Evolutionary conservation across 148 eudicot genomes (phyloP), one percentile per base, ranked within the genome.

Genomic region (Fallopia convolvulus): DNA sequence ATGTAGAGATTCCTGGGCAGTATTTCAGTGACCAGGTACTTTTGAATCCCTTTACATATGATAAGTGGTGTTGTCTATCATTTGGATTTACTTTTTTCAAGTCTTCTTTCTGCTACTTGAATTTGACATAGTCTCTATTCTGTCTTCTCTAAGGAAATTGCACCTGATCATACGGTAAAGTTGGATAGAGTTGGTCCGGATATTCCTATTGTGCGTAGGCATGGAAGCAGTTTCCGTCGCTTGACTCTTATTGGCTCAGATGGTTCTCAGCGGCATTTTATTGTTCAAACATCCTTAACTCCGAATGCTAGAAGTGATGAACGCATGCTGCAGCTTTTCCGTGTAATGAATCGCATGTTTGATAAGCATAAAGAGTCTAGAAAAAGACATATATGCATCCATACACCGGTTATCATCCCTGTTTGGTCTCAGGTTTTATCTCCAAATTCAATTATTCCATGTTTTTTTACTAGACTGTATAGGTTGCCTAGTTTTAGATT

Each of bases 291-390:
- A 49, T 92, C 99, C 50, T 78, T 95, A 80, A 91, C 97, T 33
- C 97, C 97, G 32, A 95, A 91, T 85, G 99, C 97, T 32, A 91
- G 97, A 81, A 95, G 97, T 84, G 99, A 95, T 84, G 99, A 95
- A 81, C 92, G 99, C 60, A 95, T 95, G 83, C 89, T 95, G 81
- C 99, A 95, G 76, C 91, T 95, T 84, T 95, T 95, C 86, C 99
- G 99, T 58, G 97, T 91, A 50, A 90, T 95, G 97, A 95, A 95
- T 76, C 86, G 85, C 74, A 93, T 95, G 99, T 95, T 95, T 76
- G 99, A 93, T 81, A 95, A 93, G 86, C 97, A 95, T 83, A 93
- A 95, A 81, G 99, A 95, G 78, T 95, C 99, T 48, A 87, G 99
- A 79, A 91, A 91, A 46, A 94, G 99, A n/a, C 97, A 95, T 83